A percentile compares a stretch with the other conserved stretches of the same genome.
These are phyloP conservation scores for Mollisia scopiformis DNA, from an alignment of 2,329 filamentous ascomycete genomes.

Conservation along the genomic window DNA sequence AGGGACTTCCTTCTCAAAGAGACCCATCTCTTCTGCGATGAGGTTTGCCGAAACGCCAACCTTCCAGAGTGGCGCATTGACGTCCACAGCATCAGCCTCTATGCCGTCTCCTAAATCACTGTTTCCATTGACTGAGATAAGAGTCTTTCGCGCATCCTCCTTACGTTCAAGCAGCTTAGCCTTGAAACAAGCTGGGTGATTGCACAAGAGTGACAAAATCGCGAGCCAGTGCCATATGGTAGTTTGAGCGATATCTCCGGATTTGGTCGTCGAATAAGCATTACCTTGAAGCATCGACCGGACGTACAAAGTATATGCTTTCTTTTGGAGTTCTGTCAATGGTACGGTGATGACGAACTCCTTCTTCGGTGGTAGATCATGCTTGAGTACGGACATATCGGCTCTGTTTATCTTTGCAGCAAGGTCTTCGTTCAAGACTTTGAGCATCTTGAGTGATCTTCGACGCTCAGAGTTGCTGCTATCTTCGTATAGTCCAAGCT, in stretches of 20 bases:
- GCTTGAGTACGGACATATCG: slow-evolving; percentile 68
- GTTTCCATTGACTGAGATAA: neutral
- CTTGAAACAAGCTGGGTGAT: slow-evolving; percentile 53
- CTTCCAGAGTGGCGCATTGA: slow-evolving; percentile 33
- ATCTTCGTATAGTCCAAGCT: slow-evolving; percentile 69
- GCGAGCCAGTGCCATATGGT: slow-evolving; percentile 57
- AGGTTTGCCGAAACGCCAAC: slow-evolving; percentile 30
- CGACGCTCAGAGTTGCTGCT: slow-evolving; percentile 60
- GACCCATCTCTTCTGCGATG: slow-evolving; percentile 39
- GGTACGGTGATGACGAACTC: slow-evolving; percentile 82
- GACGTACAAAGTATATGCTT: slow-evolving; percentile 62
- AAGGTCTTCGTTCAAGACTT: slow-evolving; percentile 71
- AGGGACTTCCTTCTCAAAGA: slow-evolving; percentile 37
- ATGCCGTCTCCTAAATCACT: slow-evolving; percentile 1
- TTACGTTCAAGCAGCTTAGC: slow-evolving; percentile 49
- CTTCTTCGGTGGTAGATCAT: slow-evolving; percentile 72
- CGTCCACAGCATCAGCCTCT: slow-evolving; percentile 23
- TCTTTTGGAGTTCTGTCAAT: slow-evolving; percentile 65
- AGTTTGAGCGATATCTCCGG: slow-evolving; percentile 41
- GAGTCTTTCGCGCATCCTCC: slow-evolving; percentile 29
- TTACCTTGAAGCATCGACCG: slow-evolving; percentile 36
- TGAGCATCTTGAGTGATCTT: slow-evolving; percentile 66
- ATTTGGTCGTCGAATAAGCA: slow-evolving; percentile 30
- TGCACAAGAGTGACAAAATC: slow-evolving; percentile 56
- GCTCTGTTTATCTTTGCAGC: slow-evolving; percentile 78